Conservation (phyloP, 495 filamentous ascomycete species). For the Trichocladium uniseriatum region DNA sequence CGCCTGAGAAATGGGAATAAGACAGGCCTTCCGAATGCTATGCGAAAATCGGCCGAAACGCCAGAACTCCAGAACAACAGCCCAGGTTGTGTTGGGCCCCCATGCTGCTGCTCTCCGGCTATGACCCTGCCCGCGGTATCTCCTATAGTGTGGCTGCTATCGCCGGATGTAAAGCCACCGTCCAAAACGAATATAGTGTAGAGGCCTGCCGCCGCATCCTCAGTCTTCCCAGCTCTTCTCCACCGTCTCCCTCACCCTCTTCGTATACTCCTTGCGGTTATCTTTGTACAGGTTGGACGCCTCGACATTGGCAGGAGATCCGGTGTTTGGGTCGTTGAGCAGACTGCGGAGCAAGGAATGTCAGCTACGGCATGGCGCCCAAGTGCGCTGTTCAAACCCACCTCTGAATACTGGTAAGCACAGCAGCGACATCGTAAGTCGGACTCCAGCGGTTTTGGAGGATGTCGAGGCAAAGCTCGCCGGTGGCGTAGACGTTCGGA, state of each 20-base stretch:
- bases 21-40: constrained; percentile 9
- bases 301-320: constrained; percentile 94
- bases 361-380: constrained; percentile 3
- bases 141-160: not conserved
- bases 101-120: not conserved
- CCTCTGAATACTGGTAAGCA: constrained; percentile 97
- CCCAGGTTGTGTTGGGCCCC: not conserved
- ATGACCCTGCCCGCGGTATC: not conserved
- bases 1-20: constrained; percentile 8
- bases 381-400: constrained; percentile 25
- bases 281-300: constrained; percentile 98
- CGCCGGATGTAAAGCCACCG: not conserved
- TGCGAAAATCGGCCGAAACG: constrained; percentile 5
- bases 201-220: constrained; percentile 1
- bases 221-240: constrained; percentile 99
- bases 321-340: constrained; percentile 97
- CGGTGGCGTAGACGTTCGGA: constrained; percentile 94
- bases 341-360: constrained; percentile 46
- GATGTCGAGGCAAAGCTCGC: constrained; percentile 94
- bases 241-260: constrained; percentile 90
- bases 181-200: not conserved
- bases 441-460: constrained; percentile 98
- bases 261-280: constrained; percentile 90
- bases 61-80: constrained; percentile 10
- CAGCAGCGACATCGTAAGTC: constrained; percentile 95